A percentile compares a stretch with the other conserved stretches of the same genome.
These are phyloP conservation scores for Dendrobium officinale DNA, from an alignment of 106 monocot genomes.

Conservation along the genomic window DNA sequence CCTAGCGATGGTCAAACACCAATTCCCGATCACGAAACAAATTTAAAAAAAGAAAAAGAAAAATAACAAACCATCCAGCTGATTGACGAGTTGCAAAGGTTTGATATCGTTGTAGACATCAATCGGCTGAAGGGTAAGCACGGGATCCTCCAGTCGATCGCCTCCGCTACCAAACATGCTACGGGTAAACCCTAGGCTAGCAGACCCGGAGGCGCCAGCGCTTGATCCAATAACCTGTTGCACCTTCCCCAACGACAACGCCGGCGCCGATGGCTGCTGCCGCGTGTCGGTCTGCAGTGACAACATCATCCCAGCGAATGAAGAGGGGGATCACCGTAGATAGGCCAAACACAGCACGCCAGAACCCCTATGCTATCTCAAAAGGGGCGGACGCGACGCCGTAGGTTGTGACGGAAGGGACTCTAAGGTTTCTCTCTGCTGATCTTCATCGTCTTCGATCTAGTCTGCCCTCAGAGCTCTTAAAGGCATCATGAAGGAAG, in stretches of 20 bases:
- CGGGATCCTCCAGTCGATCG: slow-evolving; percentile 22
- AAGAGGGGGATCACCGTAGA: background rate
- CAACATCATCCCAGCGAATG: slow-evolving; percentile 23
- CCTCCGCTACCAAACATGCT: slow-evolving; percentile 8
- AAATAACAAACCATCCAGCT: slow-evolving; percentile 22
- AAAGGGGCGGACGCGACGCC: too few species aligned
- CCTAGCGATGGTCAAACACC: background rate
- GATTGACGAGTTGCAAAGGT: slow-evolving; percentile 22
- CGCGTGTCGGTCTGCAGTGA: slow-evolving; percentile 45
- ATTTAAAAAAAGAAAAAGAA: background rate
- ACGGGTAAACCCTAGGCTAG: slow-evolving; percentile 21
- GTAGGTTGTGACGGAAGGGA: too few species aligned
- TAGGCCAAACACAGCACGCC: too few species aligned
- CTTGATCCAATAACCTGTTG: slow-evolving; percentile 28
- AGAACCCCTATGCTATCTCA: too few species aligned
- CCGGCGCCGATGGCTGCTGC: slow-evolving; percentile 17
- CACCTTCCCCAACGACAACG: slow-evolving; percentile 16
- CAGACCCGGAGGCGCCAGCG: slow-evolving; percentile 1
- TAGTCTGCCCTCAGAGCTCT: too few species aligned
- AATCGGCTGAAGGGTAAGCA: slow-evolving; percentile 14
- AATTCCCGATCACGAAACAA: background rate
- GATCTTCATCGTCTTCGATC: too few species aligned
- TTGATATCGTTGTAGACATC: slow-evolving; percentile 32
- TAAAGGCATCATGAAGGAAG: too few species aligned
- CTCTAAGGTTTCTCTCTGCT: too few species aligned